Evolutionary conservation across 75 land plant genomes (phyloP).

Genomic region (Cupressus sempervirens): DNA sequence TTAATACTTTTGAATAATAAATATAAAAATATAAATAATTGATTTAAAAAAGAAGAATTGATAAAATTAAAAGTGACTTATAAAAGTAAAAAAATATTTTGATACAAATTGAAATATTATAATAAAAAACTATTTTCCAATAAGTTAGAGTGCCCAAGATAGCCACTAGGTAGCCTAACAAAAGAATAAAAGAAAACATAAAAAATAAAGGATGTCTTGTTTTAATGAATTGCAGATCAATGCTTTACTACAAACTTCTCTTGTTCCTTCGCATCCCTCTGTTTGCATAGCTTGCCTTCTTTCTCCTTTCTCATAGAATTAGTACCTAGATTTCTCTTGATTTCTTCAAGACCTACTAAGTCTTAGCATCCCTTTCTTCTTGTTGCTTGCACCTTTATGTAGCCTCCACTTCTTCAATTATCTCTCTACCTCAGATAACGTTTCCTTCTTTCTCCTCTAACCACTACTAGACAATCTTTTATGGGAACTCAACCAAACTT

Average conservation of each 20-base stretch:
- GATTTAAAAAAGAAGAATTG: no score
- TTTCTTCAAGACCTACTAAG: constrained; percentile 92
- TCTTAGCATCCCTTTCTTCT: constrained; percentile 79
- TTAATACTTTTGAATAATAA: no score
- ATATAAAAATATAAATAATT: no score
- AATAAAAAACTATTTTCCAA: no score
- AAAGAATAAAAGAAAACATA: no score
- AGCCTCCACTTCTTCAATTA: constrained; percentile 91
- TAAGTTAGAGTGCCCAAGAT: no score
- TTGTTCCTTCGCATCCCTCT: constrained; percentile 69
- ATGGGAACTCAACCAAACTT: constrained; percentile 67
- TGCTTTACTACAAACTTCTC: no score
- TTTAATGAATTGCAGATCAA: neutral
- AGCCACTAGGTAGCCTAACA: no score
- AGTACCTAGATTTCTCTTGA: constrained; percentile 84
- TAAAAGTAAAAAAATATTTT: no score
- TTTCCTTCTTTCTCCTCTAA: constrained; percentile 65
- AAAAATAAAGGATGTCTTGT: no score
- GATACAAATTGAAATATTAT: no score
- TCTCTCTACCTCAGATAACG: constrained; percentile 79
- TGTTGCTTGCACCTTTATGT: constrained; percentile 77
- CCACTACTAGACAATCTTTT: constrained; percentile 64
- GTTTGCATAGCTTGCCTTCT: constrained; percentile 69
- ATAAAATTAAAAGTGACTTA: no score
- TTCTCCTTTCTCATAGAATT: constrained; percentile 71